Evolutionary conservation across 129 eudicot species (phyloP), one percentile per base, ranked within the genome.

Genomic region (Pseudognaphalium luteoalbum): DNA sequence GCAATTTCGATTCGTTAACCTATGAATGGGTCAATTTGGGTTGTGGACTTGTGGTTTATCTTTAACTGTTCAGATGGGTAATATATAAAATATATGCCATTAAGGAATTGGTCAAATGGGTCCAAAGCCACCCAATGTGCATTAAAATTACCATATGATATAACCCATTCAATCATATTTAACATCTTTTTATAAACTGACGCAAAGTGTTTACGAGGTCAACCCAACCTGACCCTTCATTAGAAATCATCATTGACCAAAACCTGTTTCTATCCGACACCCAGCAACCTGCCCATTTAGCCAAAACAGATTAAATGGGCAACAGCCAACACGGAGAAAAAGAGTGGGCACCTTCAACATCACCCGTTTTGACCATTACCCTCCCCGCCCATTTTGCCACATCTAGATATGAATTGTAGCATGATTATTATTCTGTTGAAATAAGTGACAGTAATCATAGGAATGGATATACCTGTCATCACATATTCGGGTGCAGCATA

Each of bases 401-500:
- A 10, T 11, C 37, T 41, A 76, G 68, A 70, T 59, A 61, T 16
- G 17, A 3, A 7, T 32, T 16, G 16, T 7, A 73, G 25, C 35
- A 59, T 15, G 7, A 73, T 21, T 37, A 4, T 60, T 34, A 3
- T 35, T 57, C 6, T 2, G 14, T 71, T 29, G 12, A 21, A 28
- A 25, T 28, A 15, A 22, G 41, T 51, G 74, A 47, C 52, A 12
- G 7, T 5, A 20, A 22, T 68, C 67, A 37, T 35, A 6, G 2
- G 25, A 17, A 63, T 9, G 0, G 59, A 81, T 29, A 78, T 64
- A 87, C 96, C 96, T 80, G 96, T 90, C 96, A 90, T 90, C 44
- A 90, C 96, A 81, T 91, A 91, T 68, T 92, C 97, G 0, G 97
- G 97, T n/a, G 97, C 96, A 39, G 97, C 97, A 83, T 92, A 92